A percentile compares a stretch with the other conserved stretches of the same genome.
These are phyloP conservation scores for Casaregolazyma suthepensis DNA, from an alignment of 1,139 yeast genomes.

Conservation along the genomic window DNA sequence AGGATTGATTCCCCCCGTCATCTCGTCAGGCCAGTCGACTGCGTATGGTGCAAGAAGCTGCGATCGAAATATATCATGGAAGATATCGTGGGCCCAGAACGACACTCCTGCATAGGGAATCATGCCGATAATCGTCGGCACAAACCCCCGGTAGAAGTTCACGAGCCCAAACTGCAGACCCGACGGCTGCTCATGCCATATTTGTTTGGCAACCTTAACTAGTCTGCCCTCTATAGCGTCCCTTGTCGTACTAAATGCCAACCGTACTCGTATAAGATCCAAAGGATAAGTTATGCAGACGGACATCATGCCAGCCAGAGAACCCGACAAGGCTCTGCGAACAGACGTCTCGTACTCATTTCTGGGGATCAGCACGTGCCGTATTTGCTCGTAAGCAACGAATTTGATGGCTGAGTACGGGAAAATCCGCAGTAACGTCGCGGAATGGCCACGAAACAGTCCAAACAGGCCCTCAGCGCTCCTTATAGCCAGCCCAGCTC, in stretches of 20 bases:
- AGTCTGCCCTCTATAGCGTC: slow-evolving; percentile 45
- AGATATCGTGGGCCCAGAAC: slow-evolving; percentile 84
- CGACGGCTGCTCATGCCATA: slow-evolving; percentile 48
- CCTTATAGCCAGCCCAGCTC: slow-evolving; percentile 67
- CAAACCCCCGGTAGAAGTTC: slow-evolving; percentile 86
- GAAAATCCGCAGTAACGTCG: slow-evolving; percentile 81
- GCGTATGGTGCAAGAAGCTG: slow-evolving; percentile 50
- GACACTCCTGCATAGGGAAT: slow-evolving; percentile 97
- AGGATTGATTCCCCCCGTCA: slow-evolving; percentile 11
- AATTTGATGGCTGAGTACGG: slow-evolving; percentile 97
- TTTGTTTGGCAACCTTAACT: slow-evolving; percentile 45
- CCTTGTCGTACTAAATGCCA: slow-evolving; percentile 76
- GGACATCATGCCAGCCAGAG: slow-evolving; percentile 75
- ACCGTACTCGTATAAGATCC: slow-evolving; percentile 80
- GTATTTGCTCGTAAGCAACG: slow-evolving; percentile 92
- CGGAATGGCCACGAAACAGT: slow-evolving; percentile 91
- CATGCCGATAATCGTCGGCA: slow-evolving; percentile 93
- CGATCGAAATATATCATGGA: slow-evolving; percentile 79
- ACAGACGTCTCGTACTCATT: slow-evolving; percentile 69
- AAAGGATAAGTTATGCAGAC: slow-evolving; percentile 90
- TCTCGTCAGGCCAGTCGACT: slow-evolving; percentile 31
- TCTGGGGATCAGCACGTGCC: slow-evolving; percentile 71
- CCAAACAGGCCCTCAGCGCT: slow-evolving; percentile 70
- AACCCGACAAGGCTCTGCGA: slow-evolving; percentile 82
- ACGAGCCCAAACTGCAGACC: slow-evolving; percentile 8